Evolutionary conservation across 352 stramenopile species (phyloP).

Genomic region (Globisporangium ultimum): DNA sequence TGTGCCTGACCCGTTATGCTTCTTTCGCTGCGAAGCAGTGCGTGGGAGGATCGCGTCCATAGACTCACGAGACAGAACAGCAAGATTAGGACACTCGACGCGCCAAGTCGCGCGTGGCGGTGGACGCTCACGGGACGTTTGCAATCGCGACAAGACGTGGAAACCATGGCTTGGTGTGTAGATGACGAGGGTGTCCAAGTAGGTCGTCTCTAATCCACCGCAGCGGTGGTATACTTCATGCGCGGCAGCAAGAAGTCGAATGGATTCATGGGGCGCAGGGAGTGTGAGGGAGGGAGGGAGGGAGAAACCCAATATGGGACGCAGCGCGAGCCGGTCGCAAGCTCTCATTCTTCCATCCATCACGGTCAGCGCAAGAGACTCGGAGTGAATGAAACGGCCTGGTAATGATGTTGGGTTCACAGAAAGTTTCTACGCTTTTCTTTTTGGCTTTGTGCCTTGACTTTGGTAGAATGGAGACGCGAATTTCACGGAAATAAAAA

Average conservation of each 20-base stretch:
- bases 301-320: background rate
- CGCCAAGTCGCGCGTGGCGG: background rate
- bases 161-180: background rate
- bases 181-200: background rate
- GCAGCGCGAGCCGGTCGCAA: background rate
- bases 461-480: too few species aligned
- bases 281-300: too few species aligned
- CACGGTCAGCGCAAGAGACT: background rate
- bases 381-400: background rate
- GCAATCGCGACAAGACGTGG: background rate
- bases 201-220: too few species aligned
- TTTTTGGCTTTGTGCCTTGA: conserved; percentile 1
- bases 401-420: background rate
- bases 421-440: conserved; percentile 4
- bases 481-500: too few species aligned
- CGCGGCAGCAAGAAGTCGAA: background rate
- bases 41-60: background rate
- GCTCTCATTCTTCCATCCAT: background rate
- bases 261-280: background rate
- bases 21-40: background rate
- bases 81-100: background rate
- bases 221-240: background rate
- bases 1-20: background rate
- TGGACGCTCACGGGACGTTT: background rate
- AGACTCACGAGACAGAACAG: background rate